Conservation (phyloP, 257 asterid species). For the Pogostemon cablin region DNA sequence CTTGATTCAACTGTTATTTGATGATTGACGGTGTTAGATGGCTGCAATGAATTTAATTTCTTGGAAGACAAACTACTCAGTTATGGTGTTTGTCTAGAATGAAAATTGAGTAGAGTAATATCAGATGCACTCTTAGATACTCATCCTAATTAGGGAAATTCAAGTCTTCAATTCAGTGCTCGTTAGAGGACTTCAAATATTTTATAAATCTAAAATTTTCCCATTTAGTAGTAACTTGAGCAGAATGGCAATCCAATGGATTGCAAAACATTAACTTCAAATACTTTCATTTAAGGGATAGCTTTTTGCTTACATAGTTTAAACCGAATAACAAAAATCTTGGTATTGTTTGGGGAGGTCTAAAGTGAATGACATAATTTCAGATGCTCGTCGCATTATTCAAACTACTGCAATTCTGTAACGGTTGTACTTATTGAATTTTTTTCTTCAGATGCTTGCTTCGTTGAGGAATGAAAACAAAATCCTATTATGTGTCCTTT, state of each 20-base stretch:
- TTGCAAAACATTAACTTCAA: background rate
- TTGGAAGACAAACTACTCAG: constrained; percentile 20
- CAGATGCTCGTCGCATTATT: no score
- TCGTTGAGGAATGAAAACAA: constrained; percentile 80
- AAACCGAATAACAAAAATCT: background rate
- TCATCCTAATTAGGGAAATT: background rate
- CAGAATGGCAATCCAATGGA: constrained; percentile 12
- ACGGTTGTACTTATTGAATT: constrained; percentile 28
- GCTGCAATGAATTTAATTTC: background rate
- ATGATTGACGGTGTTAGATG: constrained; percentile 15
- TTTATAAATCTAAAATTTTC: background rate
- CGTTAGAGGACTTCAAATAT: no score
- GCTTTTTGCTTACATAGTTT: background rate
- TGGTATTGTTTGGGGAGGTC: background rate
- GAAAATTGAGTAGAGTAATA: constrained; percentile 14
- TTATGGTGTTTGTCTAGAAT: background rate
- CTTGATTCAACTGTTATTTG: constrained; percentile 22
- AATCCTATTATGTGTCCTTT: constrained; percentile 75
- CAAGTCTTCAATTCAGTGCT: background rate
- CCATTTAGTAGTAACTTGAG: constrained; percentile 6
- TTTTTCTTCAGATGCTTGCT: constrained; percentile 90
- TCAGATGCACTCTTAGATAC: constrained; percentile 14
- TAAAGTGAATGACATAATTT: constrained; percentile 10
- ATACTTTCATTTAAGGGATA: constrained; percentile 13
- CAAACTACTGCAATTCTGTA: no score